Evolutionary conservation across 805 yeast species (phyloP).

Genomic region (Barnettozyma pratensis): DNA sequence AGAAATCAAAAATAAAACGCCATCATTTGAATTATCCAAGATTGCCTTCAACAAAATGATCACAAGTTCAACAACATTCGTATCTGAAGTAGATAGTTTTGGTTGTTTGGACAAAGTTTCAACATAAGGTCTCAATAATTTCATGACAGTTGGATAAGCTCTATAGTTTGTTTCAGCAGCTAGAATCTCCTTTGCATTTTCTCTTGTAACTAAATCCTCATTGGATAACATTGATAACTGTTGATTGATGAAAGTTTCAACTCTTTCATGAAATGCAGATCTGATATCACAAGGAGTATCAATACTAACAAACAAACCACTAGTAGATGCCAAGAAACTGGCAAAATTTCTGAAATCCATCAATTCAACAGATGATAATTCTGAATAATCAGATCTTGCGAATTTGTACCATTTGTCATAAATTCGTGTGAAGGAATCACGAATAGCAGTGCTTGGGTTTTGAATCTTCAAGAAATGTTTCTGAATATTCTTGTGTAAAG

Average conservation of each 20-base stretch:
- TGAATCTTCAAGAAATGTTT: slow-evolving; percentile 27
- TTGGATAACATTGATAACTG: slow-evolving; percentile 46
- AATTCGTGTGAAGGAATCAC: slow-evolving; percentile 39
- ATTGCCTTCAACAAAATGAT: slow-evolving; percentile 40
- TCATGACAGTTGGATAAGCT: slow-evolving; percentile 44
- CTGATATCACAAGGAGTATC: slow-evolving; percentile 23
- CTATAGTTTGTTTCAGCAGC: slow-evolving; percentile 60
- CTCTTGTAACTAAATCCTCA: slow-evolving; percentile 52
- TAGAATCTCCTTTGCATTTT: slow-evolving; percentile 66
- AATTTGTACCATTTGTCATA: slow-evolving; percentile 42
- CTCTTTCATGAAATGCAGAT: slow-evolving; percentile 30
- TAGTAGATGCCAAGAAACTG: slow-evolving; percentile 66
- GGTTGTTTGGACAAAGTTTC: slow-evolving; percentile 25
- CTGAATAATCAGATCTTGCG: slow-evolving; percentile 20
- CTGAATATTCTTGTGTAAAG: slow-evolving; percentile 64
- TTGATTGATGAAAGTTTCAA: slow-evolving; percentile 44
- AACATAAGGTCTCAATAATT: slow-evolving; percentile 36
- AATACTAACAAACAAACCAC: slow-evolving; percentile 51
- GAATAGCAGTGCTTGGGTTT: slow-evolving; percentile 30
- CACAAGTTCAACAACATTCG: slow-evolving; percentile 43
- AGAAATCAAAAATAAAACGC: slow-evolving; percentile 29
- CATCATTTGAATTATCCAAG: slow-evolving; percentile 29
- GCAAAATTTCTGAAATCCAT: slow-evolving; percentile 59
- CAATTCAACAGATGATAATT: slow-evolving; percentile 31
- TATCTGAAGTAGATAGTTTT: slow-evolving; percentile 23